Base-by-base conservation (phyloP, 768 basidiomycete genomes). In the Leccinum boreale region DNA sequence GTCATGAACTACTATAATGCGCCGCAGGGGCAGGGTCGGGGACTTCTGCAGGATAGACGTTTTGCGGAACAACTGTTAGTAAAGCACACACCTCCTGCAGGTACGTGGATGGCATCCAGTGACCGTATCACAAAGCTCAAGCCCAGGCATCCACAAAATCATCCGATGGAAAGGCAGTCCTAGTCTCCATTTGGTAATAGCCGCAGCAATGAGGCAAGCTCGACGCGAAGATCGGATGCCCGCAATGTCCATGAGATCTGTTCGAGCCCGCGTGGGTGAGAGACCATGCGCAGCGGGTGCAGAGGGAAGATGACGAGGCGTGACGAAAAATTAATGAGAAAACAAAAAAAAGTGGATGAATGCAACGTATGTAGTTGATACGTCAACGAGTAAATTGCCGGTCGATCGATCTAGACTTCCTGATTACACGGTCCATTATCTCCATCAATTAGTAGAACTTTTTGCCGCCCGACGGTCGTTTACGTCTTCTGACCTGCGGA, bases 401-500 rank as follows among this genome's bases (percentile, higher is more conserved):
- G 28, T 26, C 52, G 26, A 48, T 28, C 51, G 21, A 51, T 24
- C 26, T 45, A 0, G 45, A 11, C 19, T 44, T 19, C 42, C 39
- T 42, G 39, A 42, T 44, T 44, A 19, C 42, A 44, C 19, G 42
- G 17, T 44, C 10, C 17, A 36, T 47, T 4, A 36, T 47, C 28
- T 45, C 47, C 44, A 56, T 44, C 45, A 44, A 62, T 60, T 53
- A 21, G 56, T 42, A 58, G 45, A 26, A 17, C 2, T 10, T n/a
- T 33, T 51, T 51, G 23, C 29, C 50, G 24, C 35, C 55, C 9
- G 39, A 35, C 49, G 19, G 21, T 28, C 44, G 8, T 47, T 67
- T 66, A 69, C 67, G 67, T 63, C 56, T 64, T 69, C 23, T 11
- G 35, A 50, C 55, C 11, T 39, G 55, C 23, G 10, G n/a, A 24